Evolutionary conservation across 208 protist genomes (phyloP).

Genomic region (Leishmania turanica): DNA sequence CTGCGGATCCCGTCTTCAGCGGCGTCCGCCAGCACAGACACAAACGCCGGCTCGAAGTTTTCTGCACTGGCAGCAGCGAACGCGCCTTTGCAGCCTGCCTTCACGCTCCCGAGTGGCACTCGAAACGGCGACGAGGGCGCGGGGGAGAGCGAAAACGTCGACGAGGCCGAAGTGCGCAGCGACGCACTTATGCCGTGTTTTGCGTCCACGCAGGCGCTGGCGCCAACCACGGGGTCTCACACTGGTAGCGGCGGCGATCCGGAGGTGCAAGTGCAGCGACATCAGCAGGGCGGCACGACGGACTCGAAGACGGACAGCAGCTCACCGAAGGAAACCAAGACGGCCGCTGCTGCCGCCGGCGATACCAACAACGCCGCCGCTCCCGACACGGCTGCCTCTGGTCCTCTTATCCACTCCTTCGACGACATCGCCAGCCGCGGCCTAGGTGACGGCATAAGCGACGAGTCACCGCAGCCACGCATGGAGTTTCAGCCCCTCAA

Average conservation of each 20-base stretch:
- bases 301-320: background rate
- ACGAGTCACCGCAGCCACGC: constrained; percentile 35
- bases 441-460: constrained; percentile 43
- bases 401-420: constrained; percentile 15
- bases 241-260: background rate
- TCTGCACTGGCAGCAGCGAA: background rate
- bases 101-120: background rate
- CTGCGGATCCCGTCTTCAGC: constrained; percentile 23
- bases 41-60: constrained; percentile 5
- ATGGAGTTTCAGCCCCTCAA: constrained; percentile 60
- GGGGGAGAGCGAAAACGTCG: background rate
- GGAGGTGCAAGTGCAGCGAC: background rate
- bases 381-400: background rate
- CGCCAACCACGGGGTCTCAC: background rate
- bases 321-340: background rate
- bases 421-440: constrained; percentile 14
- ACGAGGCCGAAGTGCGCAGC: constrained; percentile 13
- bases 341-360: background rate
- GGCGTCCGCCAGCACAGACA: background rate
- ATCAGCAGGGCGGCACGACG: background rate
- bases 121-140: background rate
- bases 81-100: background rate
- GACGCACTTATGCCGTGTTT: constrained; percentile 19
- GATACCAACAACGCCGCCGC: background rate
- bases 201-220: constrained; percentile 24